Evolutionary conservation across 2,329 filamentous ascomycete species (phyloP).

Genomic region (Cytospora piceicola): DNA sequence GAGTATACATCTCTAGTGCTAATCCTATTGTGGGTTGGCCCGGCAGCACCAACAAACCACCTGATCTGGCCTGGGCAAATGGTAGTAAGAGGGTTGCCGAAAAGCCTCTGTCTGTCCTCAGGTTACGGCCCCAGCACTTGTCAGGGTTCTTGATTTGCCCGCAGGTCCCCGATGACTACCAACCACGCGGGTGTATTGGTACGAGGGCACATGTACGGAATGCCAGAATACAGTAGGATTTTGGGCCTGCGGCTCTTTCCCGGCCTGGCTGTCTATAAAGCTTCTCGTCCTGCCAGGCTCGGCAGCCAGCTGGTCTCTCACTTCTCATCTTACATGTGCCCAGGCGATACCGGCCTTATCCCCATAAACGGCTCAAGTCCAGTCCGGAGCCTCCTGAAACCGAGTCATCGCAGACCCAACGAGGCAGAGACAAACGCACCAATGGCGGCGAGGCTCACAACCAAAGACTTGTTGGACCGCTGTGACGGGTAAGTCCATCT

Average conservation of each 20-base stretch:
- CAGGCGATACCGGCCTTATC: slow-evolving; percentile 7
- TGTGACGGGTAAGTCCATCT: slow-evolving; percentile 34
- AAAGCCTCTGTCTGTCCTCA: slow-evolving; percentile 10
- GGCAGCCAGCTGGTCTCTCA: neutral
- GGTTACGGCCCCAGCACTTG: slow-evolving; percentile 15
- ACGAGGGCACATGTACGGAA: neutral
- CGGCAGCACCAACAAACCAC: slow-evolving; percentile 22
- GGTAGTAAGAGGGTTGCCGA: slow-evolving; percentile 1
- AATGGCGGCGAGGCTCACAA: slow-evolving; percentile 31
- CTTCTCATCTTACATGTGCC: slow-evolving; percentile 8
- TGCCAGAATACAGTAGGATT: slow-evolving; percentile 9
- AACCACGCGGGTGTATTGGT: neutral
- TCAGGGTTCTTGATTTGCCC: slow-evolving; percentile 13
- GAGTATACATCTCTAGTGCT: slow-evolving; percentile 15
- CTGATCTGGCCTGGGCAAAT: slow-evolving; percentile 25
- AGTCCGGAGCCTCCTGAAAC: neutral
- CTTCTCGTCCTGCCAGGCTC: slow-evolving; percentile 12
- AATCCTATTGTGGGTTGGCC: slow-evolving; percentile 21
- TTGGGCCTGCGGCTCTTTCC: slow-evolving; percentile 22
- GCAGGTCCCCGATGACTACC: neutral
- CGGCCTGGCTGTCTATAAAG: slow-evolving; percentile 26
- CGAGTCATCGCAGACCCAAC: slow-evolving; percentile 10
- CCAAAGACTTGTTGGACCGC: slow-evolving; percentile 35
- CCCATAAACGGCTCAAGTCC: slow-evolving; percentile 3
- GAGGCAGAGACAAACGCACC: slow-evolving; percentile 7